A percentile compares a stretch with the other conserved stretches of the same genome.
Evolutionary conservation across 805 yeast species (phyloP).

Genomic region (Monosporozyma yasuniensis): DNA sequence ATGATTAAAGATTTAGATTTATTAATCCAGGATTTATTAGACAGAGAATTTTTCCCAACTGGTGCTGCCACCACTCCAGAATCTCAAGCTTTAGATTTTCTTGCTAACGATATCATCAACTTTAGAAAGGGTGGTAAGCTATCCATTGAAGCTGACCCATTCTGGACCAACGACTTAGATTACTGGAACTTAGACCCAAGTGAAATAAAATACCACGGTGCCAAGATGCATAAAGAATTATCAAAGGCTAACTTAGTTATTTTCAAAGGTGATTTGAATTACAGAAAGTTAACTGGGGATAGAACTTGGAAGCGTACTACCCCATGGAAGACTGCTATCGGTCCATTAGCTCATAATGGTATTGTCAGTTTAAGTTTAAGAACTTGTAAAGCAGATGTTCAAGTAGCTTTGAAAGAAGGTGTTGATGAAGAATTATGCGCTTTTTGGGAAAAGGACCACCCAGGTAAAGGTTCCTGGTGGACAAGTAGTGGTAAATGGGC

Average conservation of each 20-base stretch:
- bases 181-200: slow-evolving; percentile 58
- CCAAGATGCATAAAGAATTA: slow-evolving; percentile 52
- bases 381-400: slow-evolving; percentile 94
- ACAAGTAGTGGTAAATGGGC: slow-evolving; percentile 89
- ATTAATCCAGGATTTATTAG: slow-evolving; percentile 47
- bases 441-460: slow-evolving; percentile 50
- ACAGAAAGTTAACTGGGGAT: slow-evolving; percentile 89
- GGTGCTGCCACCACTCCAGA: slow-evolving; percentile 18
- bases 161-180: slow-evolving; percentile 79
- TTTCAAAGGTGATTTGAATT: slow-evolving; percentile 93
- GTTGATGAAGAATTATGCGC: slow-evolving; percentile 56
- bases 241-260: slow-evolving; percentile 59
- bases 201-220: slow-evolving; percentile 45
- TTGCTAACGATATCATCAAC: slow-evolving; percentile 38
- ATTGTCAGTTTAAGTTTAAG: slow-evolving; percentile 68
- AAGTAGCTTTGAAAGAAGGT: slow-evolving; percentile 74
- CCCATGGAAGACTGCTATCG: slow-evolving; percentile 61
- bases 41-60: slow-evolving; percentile 41
- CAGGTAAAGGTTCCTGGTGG: slow-evolving; percentile 71
- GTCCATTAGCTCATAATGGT: slow-evolving; percentile 52
- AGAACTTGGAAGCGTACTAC: slow-evolving; percentile 80
- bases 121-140: slow-evolving; percentile 42
- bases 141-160: slow-evolving; percentile 49
- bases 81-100: slow-evolving; percentile 36
- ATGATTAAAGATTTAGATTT: slow-evolving; percentile 69